Evolutionary conservation across 805 yeast species (phyloP).

Genomic region (Yarrowia hollandica): DNA sequence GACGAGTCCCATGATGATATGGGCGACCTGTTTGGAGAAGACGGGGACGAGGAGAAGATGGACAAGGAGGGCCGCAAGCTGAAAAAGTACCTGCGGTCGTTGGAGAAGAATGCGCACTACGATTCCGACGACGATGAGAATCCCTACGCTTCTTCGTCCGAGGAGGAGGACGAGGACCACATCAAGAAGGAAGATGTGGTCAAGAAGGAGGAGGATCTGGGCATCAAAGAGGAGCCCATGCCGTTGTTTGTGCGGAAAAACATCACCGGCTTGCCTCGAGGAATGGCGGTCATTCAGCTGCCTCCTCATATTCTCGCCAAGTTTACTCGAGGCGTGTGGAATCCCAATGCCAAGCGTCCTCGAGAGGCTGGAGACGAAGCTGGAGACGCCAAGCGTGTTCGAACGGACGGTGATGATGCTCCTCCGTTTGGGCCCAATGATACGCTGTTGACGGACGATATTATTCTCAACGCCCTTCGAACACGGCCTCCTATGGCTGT

Average conservation of each 20-base stretch:
- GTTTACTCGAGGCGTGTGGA: conserved; percentile 85
- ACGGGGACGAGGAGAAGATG: conserved; percentile 67
- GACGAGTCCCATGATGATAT: conserved; percentile 59
- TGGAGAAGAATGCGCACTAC: conserved; percentile 83
- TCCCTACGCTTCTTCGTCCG: conserved; percentile 63
- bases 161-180: conserved; percentile 48
- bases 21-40: conserved; percentile 47
- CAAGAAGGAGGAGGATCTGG: conserved; percentile 33
- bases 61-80: conserved; percentile 90
- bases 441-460: conserved; percentile 63
- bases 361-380: conserved; percentile 36
- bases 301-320: conserved; percentile 57
- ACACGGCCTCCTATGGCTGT: conserved; percentile 48
- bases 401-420: conserved; percentile 37
- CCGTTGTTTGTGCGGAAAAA: conserved; percentile 39
- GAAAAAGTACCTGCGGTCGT: conserved; percentile 76
- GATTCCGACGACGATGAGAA: conserved; percentile 82
- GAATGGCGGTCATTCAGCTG: conserved; percentile 64
- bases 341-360: conserved; percentile 54
- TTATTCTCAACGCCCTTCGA: conserved; percentile 63
- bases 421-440: conserved; percentile 44
- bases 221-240: conserved; percentile 43
- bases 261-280: conserved; percentile 50
- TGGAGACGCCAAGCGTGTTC: conserved; percentile 41
- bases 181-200: conserved; percentile 31